A percentile compares a stretch with the other conserved stretches of the same genome.
These are phyloP conservation scores for Zarea fungicola DNA, from an alignment of 2,329 filamentous ascomycete genomes.

Conservation along the genomic window DNA sequence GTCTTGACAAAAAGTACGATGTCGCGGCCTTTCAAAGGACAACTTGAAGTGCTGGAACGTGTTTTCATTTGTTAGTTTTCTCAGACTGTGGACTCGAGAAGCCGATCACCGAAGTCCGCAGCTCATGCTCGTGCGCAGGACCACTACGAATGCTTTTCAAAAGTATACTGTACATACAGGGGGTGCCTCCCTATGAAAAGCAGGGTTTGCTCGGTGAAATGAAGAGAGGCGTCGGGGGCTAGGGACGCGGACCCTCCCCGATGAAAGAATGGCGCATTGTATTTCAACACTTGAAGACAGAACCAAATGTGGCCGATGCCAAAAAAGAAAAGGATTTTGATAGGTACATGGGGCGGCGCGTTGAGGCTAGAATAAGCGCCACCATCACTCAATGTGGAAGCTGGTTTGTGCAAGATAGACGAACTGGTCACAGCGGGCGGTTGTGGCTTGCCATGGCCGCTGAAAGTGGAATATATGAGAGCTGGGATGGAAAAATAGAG, in stretches of 20 bases:
- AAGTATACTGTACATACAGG: too few species aligned
- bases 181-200: too few species aligned
- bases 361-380: background rate
- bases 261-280: slow-evolving; percentile 1
- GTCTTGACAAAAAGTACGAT: too few species aligned
- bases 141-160: too few species aligned
- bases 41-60: too few species aligned
- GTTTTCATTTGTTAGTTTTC: too few species aligned
- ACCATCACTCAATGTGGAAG: slow-evolving; percentile 8
- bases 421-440: background rate
- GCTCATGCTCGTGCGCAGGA: too few species aligned
- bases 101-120: slow-evolving; percentile 1
- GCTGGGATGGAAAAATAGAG: too few species aligned
- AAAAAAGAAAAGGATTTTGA: background rate
- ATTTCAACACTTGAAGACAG: background rate
- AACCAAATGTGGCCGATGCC: background rate
- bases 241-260: background rate
- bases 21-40: too few species aligned
- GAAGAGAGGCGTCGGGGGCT: background rate
- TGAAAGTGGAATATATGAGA: too few species aligned
- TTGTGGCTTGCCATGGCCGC: background rate
- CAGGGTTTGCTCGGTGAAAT: background rate
- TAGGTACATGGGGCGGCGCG: background rate
- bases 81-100: too few species aligned
- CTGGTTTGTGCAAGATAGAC: background rate